Evolutionary conservation across 495 filamentous ascomycete genomes (phyloP), one percentile per base, ranked within the genome.

Genomic region (Terfezia claveryi): DNA sequence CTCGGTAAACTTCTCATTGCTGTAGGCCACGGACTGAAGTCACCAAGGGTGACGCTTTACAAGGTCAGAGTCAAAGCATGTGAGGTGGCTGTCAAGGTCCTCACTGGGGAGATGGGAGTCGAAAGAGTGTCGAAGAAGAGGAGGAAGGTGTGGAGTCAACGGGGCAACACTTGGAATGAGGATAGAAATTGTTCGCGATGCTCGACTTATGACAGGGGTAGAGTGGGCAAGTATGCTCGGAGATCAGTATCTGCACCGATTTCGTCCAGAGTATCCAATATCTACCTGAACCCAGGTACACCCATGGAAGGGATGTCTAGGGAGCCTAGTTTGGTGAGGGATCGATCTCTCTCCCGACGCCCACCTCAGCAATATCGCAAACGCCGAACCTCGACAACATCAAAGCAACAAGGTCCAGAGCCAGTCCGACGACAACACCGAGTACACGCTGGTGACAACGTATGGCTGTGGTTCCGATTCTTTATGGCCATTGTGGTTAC

Each of bases 401-500:
- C 41, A 14, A 14, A 20, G 12, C 14, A 14, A 20, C 46, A n/a
- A 27, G 37, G 17, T n/a, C 32, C 17, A n/a, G 37, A 23, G 9
- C 37, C 50, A 36, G 52, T 20, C 10, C 27, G 32, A n/a, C 20
- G 44, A n/a, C 38, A 56, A 56, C 44, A 16, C 36, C 54, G n/a
- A 52, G 10, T 50, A 49, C 36, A 66, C 17, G 56, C 64, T 7
- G 56, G 62, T 8, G 64, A 67, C 46, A 58, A 62, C 23, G 55
- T 67, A 12, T 63, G 58, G 59, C 51, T 68, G 37, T 46, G 41
- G 41, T 46, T 46, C 41, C 41, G 41, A 5, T 46, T 46, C 41
- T 46, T 46, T 4, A 46, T 46, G 41, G 41, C 41, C 1, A 46
- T 46, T 20, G 41, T 46, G 4, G 17, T 20, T 14, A 14, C 17